Conservation (phyloP, 306 rosid genomes). For the Arachis stenosperma region DNA sequence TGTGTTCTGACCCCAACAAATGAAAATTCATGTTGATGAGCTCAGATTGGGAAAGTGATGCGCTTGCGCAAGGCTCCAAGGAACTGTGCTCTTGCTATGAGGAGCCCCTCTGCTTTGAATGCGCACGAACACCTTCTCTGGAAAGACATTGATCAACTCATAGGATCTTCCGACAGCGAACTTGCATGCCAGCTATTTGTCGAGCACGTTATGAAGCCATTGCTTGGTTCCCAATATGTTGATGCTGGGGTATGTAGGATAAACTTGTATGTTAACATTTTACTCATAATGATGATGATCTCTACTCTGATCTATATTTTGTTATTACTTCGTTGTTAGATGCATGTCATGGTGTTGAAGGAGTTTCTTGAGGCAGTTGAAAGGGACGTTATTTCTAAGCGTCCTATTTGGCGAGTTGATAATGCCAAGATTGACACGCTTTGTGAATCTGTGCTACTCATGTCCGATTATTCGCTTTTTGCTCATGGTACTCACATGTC, state of each 20-base stretch:
- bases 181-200: constrained; percentile 57
- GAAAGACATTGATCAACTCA: constrained; percentile 62
- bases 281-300: constrained; percentile 11
- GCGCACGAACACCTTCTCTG: constrained; percentile 64
- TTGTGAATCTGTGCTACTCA: constrained; percentile 66
- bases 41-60: constrained; percentile 84
- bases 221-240: constrained; percentile 73
- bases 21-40: not conserved
- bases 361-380: constrained; percentile 69
- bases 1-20: not conserved
- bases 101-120: constrained; percentile 57
- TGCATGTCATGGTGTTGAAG: constrained; percentile 55
- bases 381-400: constrained; percentile 57
- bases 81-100: constrained; percentile 38
- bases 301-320: constrained; percentile 35
- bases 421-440: constrained; percentile 64
- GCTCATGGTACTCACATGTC: constrained; percentile 52
- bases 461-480: constrained; percentile 88
- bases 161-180: constrained; percentile 59
- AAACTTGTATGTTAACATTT: too few species aligned
- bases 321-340: constrained; percentile 49
- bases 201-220: constrained; percentile 72
- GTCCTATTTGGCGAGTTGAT: constrained; percentile 86
- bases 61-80: constrained; percentile 67
- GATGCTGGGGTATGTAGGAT: constrained; percentile 76